These are phyloP conservation scores for Pachysandra terminalis DNA, from an alignment of 164 flowering plant genomes.

Conservation along the genomic window DNA sequence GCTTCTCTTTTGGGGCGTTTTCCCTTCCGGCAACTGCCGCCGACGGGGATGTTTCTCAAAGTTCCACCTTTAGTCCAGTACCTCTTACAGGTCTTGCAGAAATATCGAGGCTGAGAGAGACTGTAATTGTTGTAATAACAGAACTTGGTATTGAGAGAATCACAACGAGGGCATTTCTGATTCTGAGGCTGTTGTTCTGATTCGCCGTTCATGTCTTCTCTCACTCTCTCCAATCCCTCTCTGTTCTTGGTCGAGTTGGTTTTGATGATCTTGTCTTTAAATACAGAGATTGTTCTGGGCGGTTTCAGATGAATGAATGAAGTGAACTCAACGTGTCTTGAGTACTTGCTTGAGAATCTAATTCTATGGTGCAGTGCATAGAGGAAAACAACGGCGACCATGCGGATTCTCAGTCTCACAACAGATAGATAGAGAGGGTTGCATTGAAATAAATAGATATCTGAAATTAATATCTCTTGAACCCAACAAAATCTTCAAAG, in stretches of 20 bases:
- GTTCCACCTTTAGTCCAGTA: conserved; percentile 33
- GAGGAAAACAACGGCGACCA: conserved; percentile 19
- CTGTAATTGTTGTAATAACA: conserved; percentile 32
- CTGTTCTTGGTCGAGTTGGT: not conserved
- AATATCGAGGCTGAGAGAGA: conserved; percentile 27
- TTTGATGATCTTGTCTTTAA: no score
- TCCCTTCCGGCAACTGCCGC: conserved; percentile 41
- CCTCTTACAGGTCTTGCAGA: conserved; percentile 26
- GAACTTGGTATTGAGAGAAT: conserved; percentile 26
- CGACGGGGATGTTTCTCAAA: conserved; percentile 23
- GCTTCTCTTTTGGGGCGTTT: conserved; percentile 30
- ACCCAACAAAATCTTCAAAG: not conserved
- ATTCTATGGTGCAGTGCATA: no score
- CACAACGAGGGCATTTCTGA: conserved; percentile 25
- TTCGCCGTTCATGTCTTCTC: not conserved
- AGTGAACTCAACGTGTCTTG: conserved; percentile 22
- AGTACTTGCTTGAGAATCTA: conserved; percentile 23
- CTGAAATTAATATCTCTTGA: not conserved
- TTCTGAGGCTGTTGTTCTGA: conserved; percentile 13
- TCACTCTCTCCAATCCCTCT: conserved; percentile 5
- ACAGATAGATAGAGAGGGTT: not conserved
- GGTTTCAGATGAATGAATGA: conserved; percentile 10
- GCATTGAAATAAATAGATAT: not conserved
- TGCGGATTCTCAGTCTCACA: not conserved
- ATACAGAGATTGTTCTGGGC: not conserved